phyloP scores from a whole-genome alignment of 2,329 filamentous ascomycete species.

The Penicillium sp. region DNA sequence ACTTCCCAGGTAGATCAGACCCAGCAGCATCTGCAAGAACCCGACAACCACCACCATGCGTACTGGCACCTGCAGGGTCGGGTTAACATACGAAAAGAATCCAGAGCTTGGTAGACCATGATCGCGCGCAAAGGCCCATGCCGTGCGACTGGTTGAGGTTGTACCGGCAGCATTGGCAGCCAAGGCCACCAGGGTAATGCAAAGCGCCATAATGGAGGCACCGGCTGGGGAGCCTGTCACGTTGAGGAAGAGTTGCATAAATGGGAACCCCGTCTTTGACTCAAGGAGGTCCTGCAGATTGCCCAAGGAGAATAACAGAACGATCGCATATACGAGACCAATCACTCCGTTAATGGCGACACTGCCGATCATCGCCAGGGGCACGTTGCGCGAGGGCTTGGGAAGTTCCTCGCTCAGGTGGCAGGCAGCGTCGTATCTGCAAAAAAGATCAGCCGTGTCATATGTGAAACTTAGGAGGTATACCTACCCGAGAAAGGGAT shows the following conservation, averaged over 20 bases:
- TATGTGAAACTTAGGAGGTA: too few relatives aligned
- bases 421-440: conserved; percentile 42
- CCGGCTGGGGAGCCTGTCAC: conserved; percentile 14
- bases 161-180: conserved; percentile 21
- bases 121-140: conserved; percentile 55
- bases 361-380: conserved; percentile 34
- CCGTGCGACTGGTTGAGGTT: conserved; percentile 22
- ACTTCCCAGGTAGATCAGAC: conserved; percentile 49
- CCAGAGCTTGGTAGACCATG: conserved; percentile 47
- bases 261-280: conserved; percentile 46
- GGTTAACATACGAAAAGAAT: conserved; percentile 43
- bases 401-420: conserved; percentile 41
- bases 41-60: conserved; percentile 46
- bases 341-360: conserved; percentile 47
- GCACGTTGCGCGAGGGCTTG: conserved; percentile 30
- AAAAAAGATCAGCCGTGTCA: not conserved
- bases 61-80: conserved; percentile 46
- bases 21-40: conserved; percentile 47
- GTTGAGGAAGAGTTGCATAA: conserved; percentile 42
- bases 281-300: conserved; percentile 40
- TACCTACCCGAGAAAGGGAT: conserved; percentile 20
- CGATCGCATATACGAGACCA: conserved; percentile 44
- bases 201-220: conserved; percentile 15
- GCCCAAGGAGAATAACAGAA: conserved; percentile 48
- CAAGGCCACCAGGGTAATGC: conserved; percentile 12